Conservation (phyloP, 2,329 filamentous ascomycete species). For the Aureobasidium subglaciale region DNA sequence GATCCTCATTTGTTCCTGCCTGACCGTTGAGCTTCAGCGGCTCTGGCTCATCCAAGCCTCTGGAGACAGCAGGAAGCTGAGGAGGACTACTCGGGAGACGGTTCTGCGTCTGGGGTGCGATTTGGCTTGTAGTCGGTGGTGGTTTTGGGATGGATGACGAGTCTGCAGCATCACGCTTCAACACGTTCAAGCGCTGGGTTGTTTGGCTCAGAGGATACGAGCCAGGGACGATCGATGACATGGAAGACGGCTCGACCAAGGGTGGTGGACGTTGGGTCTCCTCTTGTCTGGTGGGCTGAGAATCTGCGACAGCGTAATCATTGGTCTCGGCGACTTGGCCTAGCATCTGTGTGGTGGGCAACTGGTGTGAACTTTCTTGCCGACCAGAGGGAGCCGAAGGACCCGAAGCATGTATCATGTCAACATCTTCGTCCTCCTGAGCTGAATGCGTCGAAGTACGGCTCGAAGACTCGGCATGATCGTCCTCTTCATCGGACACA, state of each 20-base stretch:
- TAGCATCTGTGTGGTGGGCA: neutral
- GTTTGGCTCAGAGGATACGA: constrained; percentile 28
- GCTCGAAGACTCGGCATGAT: neutral
- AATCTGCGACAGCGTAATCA: constrained; percentile 38
- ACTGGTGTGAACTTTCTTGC: constrained; percentile 1
- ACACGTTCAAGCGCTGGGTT: neutral
- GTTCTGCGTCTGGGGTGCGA: constrained; percentile 19
- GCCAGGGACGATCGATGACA: constrained; percentile 28
- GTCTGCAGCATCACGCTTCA: constrained; percentile 11
- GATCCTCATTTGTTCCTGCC: neutral
- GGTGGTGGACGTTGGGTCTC: constrained; percentile 25
- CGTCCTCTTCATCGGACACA: neutral
- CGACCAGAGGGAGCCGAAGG: neutral
- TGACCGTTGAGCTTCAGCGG: neutral
- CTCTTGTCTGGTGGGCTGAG: constrained; percentile 33
- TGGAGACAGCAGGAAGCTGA: constrained; percentile 14
- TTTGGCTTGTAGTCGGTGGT: constrained; percentile 16
- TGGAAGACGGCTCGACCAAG: constrained; percentile 30
- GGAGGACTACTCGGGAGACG: constrained; percentile 31
- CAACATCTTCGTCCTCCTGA: neutral
- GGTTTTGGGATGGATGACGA: constrained; percentile 21
- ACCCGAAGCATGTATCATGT: neutral
- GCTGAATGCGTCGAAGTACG: neutral
- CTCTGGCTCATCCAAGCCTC: neutral
- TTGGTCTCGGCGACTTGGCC: neutral